Conservation (phyloP, 2,329 filamentous ascomycete genomes). For the Fusarium oligoseptatum region DNA sequence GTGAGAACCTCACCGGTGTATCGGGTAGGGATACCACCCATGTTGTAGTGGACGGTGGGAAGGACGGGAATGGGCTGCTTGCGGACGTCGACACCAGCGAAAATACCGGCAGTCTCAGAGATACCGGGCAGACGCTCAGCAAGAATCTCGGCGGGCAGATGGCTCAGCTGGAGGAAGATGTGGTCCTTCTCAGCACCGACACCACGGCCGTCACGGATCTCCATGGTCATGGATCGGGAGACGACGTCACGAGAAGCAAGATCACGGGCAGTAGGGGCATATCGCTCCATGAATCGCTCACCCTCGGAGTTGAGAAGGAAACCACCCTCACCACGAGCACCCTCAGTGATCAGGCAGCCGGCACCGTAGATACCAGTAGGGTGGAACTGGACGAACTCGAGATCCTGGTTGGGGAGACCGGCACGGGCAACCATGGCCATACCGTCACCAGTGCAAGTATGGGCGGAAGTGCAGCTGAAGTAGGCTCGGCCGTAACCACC, state of each 20-base stretch:
- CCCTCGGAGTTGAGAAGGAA: conserved; percentile 98
- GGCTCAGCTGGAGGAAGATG: conserved; percentile 97
- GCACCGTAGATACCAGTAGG: conserved; percentile 99
- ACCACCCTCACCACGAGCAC: conserved; percentile 96
- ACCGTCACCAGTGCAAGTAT: conserved; percentile 98
- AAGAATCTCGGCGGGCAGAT: conserved; percentile 91
- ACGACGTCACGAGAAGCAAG: conserved; percentile 96
- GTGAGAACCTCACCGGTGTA: conserved; percentile 98
- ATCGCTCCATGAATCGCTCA: conserved; percentile 99
- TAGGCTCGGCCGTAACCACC: conserved; percentile 98
- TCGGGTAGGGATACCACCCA: conserved; percentile 98
- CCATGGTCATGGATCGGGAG: conserved; percentile 97
- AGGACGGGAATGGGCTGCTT: conserved; percentile 98
- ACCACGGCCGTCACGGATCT: conserved; percentile 97
- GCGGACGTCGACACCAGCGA: conserved; percentile 94
- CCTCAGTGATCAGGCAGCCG: conserved; percentile 97
- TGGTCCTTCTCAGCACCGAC: conserved; percentile 98
- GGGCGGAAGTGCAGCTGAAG: conserved; percentile 97
- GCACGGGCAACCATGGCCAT: conserved; percentile 99
- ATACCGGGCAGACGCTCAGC: conserved; percentile 98
- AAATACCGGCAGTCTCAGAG: conserved; percentile 97
- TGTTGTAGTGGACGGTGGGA: conserved; percentile 99
- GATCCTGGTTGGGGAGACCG: conserved; percentile 97
- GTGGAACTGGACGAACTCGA: conserved; percentile 99
- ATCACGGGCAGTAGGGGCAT: conserved; percentile 98